phyloP scores from a whole-genome alignment of 2,329 filamentous ascomycete species.

The Microcera coccophila region DNA sequence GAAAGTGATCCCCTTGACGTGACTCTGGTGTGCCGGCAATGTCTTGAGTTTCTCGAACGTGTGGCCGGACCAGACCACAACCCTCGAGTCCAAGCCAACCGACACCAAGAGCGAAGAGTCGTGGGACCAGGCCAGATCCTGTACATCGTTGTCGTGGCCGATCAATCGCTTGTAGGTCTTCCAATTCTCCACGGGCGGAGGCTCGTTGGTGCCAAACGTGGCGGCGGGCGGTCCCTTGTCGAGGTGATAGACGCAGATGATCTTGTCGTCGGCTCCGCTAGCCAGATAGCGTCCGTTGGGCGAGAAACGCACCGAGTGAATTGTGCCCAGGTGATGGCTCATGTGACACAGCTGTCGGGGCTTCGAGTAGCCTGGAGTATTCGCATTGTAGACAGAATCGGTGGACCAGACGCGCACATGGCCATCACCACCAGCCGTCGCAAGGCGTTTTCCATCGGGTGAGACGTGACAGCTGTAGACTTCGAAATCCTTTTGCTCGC shows the following conservation, averaged over 20 bases:
- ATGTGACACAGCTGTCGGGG: constrained; percentile 95
- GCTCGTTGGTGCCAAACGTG: constrained; percentile 85
- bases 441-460: constrained; percentile 84
- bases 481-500: constrained; percentile 97
- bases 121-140: constrained; percentile 94
- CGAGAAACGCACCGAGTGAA: constrained; percentile 95
- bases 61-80: constrained; percentile 96
- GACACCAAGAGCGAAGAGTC: constrained; percentile 95
- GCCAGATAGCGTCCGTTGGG: constrained; percentile 92
- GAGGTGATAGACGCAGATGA: constrained; percentile 93
- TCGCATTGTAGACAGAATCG: constrained; percentile 81
- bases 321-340: constrained; percentile 96
- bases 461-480: constrained; percentile 98
- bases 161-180: constrained; percentile 90
- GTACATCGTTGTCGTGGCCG: constrained; percentile 97
- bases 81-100: constrained; percentile 93
- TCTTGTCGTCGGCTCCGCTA: constrained; percentile 96
- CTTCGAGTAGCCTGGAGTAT: constrained; percentile 62
- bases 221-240: constrained; percentile 76
- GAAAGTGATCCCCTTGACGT: constrained; percentile 98
- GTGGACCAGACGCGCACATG: constrained; percentile 98
- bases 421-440: constrained; percentile 94
- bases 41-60: constrained; percentile 98
- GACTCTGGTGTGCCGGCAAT: constrained; percentile 86
- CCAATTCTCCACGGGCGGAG: constrained; percentile 95